A percentile compares a stretch with the other conserved stretches of the same genome.
phyloP scores from a whole-genome alignment of 2,329 filamentous ascomycete genomes.

The Trichoderma endophyticum region DNA sequence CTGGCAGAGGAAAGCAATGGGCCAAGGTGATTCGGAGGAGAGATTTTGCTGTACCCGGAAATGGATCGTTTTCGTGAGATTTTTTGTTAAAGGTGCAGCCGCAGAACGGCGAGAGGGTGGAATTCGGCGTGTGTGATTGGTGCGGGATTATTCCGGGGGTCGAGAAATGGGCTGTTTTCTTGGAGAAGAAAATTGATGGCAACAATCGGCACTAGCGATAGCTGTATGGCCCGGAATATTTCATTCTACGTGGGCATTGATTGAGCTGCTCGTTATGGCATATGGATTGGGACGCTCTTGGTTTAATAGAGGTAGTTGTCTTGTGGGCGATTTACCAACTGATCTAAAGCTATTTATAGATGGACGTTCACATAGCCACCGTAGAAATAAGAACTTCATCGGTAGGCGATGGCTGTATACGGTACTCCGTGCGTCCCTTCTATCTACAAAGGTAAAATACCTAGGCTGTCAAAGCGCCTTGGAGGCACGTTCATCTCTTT shows the following conservation, averaged over 20 bases:
- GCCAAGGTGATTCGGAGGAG: neutral
- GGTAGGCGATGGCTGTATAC: neutral
- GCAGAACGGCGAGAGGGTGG: conserved; percentile 22
- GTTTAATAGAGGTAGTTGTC: neutral
- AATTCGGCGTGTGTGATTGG: conserved; percentile 36
- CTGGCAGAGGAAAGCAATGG: neutral
- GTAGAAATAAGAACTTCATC: neutral
- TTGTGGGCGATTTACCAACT: neutral
- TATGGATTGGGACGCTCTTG: neutral
- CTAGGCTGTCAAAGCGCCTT: neutral
- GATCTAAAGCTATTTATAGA: neutral
- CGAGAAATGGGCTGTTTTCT: conserved; percentile 26
- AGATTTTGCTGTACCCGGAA: conserved; percentile 13
- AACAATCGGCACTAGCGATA: conserved; percentile 1
- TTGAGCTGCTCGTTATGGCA: neutral
- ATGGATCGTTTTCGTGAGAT: conserved; percentile 34
- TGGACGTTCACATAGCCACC: neutral
- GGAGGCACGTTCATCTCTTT: neutral
- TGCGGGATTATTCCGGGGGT: conserved; percentile 34
- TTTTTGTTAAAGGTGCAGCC: conserved; percentile 29
- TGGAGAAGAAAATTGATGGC: neutral
- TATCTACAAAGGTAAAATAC: neutral
- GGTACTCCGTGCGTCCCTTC: neutral
- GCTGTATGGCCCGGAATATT: neutral
- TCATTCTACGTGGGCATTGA: neutral